phyloP scores from a whole-genome alignment of 805 yeast genomes.

The Kazachstania kunashirensis region DNA sequence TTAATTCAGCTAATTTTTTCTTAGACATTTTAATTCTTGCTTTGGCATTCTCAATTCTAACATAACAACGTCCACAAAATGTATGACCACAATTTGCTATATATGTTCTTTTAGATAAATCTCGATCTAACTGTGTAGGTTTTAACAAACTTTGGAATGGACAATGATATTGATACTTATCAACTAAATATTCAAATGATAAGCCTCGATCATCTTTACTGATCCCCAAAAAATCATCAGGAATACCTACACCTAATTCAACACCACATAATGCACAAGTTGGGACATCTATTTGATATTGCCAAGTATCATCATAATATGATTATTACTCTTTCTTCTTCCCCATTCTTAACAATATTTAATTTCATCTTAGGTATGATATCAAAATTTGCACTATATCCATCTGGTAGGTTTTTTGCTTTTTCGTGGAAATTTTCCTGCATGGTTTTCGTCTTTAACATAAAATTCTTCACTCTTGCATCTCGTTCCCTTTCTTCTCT shows the following conservation, averaged over 20 bases:
- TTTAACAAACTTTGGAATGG: conserved; percentile 53
- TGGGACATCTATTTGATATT: conserved; percentile 31
- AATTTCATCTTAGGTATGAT: conserved; percentile 16
- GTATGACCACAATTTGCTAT: conserved; percentile 71
- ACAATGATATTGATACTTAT: conserved; percentile 37
- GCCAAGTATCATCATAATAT: conserved; percentile 20
- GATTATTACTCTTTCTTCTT: conserved; percentile 12
- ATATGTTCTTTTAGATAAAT: conserved; percentile 56
- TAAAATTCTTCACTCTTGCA: conserved; percentile 16
- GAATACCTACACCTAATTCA: conserved; percentile 64
- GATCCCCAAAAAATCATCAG: conserved; percentile 36
- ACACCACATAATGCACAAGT: conserved; percentile 65
- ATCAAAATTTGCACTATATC: conserved; percentile 25
- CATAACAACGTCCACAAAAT: conserved; percentile 78
- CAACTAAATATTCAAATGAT: conserved; percentile 26
- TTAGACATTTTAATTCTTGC: conserved; percentile 16
- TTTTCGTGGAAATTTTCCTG: conserved; percentile 16
- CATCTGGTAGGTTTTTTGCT: conserved; percentile 22
- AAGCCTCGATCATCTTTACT: conserved; percentile 13
- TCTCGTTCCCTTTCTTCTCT: conserved; percentile 27
- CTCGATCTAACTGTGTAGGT: conserved; percentile 46
- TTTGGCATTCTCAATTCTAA: conserved; percentile 43
- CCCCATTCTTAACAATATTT: conserved; percentile 14
- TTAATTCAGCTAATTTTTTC: conserved; percentile 15
- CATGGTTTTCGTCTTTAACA: conserved; percentile 21